phyloP scores from a whole-genome alignment of 2,329 filamentous ascomycete genomes.

The Stachybotrys echinatus region DNA sequence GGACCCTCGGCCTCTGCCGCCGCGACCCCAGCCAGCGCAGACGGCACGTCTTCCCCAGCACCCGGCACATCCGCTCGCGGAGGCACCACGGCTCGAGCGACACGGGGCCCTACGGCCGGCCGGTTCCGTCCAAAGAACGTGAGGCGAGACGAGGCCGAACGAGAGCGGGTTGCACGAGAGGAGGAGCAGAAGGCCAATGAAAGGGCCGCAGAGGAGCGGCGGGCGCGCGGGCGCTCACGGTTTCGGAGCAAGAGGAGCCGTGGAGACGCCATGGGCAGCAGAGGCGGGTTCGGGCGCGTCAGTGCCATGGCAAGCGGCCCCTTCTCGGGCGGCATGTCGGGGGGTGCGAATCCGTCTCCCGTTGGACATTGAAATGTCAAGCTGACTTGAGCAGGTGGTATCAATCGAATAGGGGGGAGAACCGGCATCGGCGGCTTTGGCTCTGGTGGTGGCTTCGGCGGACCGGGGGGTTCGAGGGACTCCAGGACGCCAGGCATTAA shows the following conservation, averaged over 20 bases:
- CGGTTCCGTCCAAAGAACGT: slow-evolving; percentile 44
- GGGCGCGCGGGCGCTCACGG: slow-evolving; percentile 30
- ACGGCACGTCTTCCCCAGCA: slow-evolving; percentile 3
- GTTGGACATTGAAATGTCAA: slow-evolving; percentile 1
- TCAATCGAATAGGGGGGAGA: slow-evolving; percentile 19
- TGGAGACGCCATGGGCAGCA: slow-evolving; percentile 37
- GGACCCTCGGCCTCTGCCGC: slow-evolving; percentile 10
- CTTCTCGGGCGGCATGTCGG: slow-evolving; percentile 26
- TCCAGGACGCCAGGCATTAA: slow-evolving; percentile 30
- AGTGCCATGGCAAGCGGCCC: slow-evolving; percentile 32
- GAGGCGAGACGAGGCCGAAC: slow-evolving; percentile 44
- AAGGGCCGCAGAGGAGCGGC: slow-evolving; percentile 32
- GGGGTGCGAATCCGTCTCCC: slow-evolving; percentile 11
- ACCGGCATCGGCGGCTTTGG: slow-evolving; percentile 15
- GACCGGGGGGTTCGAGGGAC: slow-evolving; percentile 23
- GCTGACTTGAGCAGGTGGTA: slow-evolving; percentile 14
- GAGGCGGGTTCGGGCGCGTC: slow-evolving; percentile 30
- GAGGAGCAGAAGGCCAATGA: slow-evolving; percentile 37
- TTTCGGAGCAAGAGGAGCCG: slow-evolving; percentile 37
- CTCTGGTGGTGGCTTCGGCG: slow-evolving; percentile 22
- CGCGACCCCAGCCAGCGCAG: slow-evolving; percentile 9
- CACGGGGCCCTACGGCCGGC: slow-evolving; percentile 27
- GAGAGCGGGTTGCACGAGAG: slow-evolving; percentile 39
- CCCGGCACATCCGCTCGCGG: slow-evolving; percentile 22
- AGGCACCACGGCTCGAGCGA: slow-evolving; percentile 26